phyloP scores from a whole-genome alignment of 768 basidiomycete genomes.

The Phlegmacium glaucopus region DNA sequence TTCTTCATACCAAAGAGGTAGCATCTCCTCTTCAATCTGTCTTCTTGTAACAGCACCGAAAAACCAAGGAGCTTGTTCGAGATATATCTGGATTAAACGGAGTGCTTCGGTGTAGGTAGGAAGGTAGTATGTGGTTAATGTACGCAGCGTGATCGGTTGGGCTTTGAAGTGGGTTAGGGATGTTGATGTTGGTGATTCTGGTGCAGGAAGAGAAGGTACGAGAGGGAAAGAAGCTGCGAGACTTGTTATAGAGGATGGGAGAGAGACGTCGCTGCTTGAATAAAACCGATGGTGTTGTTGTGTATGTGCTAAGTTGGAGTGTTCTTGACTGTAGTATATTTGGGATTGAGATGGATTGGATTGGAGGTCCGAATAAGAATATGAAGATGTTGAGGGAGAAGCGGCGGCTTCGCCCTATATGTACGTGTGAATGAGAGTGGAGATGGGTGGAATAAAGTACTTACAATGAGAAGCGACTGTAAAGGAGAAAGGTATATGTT shows the following conservation, averaged over 20 bases:
- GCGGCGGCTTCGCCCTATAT: constrained; percentile 30
- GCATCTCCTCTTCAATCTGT: constrained; percentile 61
- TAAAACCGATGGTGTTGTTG: constrained; percentile 4
- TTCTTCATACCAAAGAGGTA: constrained; percentile 66
- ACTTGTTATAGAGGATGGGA: constrained; percentile 21
- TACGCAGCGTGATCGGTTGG: constrained; percentile 13
- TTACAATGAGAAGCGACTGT: constrained; percentile 57
- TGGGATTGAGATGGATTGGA: neutral
- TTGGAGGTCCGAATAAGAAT: constrained; percentile 8
- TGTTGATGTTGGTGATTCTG: constrained; percentile 29
- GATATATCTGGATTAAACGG: constrained; percentile 62
- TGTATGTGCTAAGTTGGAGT: constrained; percentile 4
- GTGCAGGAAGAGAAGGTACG: constrained; percentile 32
- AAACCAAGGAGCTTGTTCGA: constrained; percentile 80
- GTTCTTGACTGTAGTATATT: neutral
- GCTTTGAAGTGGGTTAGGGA: constrained; percentile 14
- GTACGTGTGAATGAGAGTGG: neutral
- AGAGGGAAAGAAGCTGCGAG: constrained; percentile 46
- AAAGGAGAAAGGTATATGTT: neutral
- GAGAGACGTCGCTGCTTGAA: constrained; percentile 6
- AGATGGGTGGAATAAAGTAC: constrained; percentile 15
- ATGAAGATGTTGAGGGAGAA: constrained; percentile 11
- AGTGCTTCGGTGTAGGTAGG: constrained; percentile 58
- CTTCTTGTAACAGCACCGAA: constrained; percentile 64
- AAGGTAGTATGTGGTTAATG: constrained; percentile 36